Conservation (phyloP, 1,139 yeast species). For the Candida glucosophila region DNA sequence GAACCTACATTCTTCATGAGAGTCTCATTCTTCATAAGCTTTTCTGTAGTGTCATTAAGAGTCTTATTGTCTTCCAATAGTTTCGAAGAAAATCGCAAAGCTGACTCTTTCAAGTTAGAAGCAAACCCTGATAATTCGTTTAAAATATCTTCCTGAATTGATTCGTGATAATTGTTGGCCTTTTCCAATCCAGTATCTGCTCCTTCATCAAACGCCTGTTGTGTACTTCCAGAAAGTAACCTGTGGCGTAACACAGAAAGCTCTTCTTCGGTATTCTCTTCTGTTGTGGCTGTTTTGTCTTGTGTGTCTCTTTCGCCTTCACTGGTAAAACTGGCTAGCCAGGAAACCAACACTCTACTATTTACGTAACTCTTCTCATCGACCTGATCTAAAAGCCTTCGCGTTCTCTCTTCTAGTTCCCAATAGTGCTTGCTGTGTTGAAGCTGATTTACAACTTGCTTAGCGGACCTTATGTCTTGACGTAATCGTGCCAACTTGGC, state of each 20-base stretch:
- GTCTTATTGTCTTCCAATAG: slow-evolving; percentile 28
- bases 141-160: slow-evolving; percentile 33
- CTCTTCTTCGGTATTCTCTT: slow-evolving; percentile 10
- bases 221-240: slow-evolving; percentile 17
- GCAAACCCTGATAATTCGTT: slow-evolving; percentile 32
- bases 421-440: too few relatives aligned
- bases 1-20: slow-evolving; percentile 30
- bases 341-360: slow-evolving; percentile 9
- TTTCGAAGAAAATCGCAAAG: slow-evolving; percentile 25
- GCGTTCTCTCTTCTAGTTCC: slow-evolving; percentile 8
- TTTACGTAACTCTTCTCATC: slow-evolving; percentile 19
- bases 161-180: slow-evolving; percentile 26
- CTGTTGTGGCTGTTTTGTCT: slow-evolving; percentile 2
- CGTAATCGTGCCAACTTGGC: slow-evolving; percentile 13
- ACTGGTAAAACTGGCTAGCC: slow-evolving; percentile 5
- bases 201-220: slow-evolving; percentile 5
- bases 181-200: slow-evolving; percentile 4
- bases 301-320: slow-evolving; percentile 2
- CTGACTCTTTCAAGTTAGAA: slow-evolving; percentile 26
- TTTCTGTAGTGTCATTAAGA: slow-evolving; percentile 30
- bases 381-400: slow-evolving; percentile 7
- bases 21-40: slow-evolving; percentile 25
- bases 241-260: slow-evolving; percentile 17
- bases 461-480: slow-evolving; percentile 6
- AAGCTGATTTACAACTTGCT: too few relatives aligned